Conservation (phyloP, 139 green algal species). For the Haematococcus lacustris region DNA sequence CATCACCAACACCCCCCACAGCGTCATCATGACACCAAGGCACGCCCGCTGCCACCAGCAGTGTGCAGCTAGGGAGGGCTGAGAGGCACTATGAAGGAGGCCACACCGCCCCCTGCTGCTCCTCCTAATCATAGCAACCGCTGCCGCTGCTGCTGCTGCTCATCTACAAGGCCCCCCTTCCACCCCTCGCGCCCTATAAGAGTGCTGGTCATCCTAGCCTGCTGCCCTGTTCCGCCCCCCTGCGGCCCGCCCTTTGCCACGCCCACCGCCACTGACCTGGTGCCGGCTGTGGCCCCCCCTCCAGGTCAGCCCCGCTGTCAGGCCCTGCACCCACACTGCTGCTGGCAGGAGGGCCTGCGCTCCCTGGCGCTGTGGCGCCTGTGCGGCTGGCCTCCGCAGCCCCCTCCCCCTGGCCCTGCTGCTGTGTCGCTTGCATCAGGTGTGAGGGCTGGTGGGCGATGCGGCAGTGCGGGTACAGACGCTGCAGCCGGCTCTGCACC, state of each 20-base stretch:
- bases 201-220: too few species aligned
- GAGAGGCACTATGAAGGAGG: too few species aligned
- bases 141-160: too few species aligned
- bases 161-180: too few species aligned
- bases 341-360: not conserved
- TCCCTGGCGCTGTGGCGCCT: not conserved
- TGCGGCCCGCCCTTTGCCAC: too few species aligned
- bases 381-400: constrained; percentile 1
- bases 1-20: not conserved
- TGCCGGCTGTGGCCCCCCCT: not conserved
- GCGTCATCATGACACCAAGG: not conserved
- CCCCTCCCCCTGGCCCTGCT: not conserved
- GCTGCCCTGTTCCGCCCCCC: too few species aligned
- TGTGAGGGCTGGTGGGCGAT: not conserved
- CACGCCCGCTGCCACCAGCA: too few species aligned
- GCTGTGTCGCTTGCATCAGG: not conserved
- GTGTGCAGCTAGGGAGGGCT: too few species aligned
- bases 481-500: constrained; percentile 56
- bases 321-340: not conserved
- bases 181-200: too few species aligned
- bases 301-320: not conserved
- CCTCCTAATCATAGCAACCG: constrained; percentile 10
- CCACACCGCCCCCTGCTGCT: not conserved
- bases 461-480: constrained; percentile 52
- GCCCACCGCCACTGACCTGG: constrained; percentile 4